Evolutionary conservation across 331 rosid species (phyloP).

Genomic region (Spiraea crenata): DNA sequence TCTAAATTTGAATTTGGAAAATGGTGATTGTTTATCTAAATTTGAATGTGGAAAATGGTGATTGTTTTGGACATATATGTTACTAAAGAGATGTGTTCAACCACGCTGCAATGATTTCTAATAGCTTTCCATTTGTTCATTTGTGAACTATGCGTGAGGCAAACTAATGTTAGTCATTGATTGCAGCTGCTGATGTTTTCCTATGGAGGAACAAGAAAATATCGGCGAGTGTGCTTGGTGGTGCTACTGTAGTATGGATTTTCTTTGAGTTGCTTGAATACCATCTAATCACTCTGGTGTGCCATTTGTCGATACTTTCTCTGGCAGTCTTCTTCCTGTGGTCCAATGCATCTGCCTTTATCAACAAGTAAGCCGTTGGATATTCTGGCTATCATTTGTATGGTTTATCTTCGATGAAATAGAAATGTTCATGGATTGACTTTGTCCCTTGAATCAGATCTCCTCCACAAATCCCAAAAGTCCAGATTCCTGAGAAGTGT

Average conservation of each 20-base stretch:
- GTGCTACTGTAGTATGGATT: slow-evolving; percentile 69
- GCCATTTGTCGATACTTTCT: slow-evolving; percentile 60
- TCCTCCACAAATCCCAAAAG: slow-evolving; percentile 61
- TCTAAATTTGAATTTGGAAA: not conserved
- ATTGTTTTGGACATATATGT: not conserved
- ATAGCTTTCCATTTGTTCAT: not conserved
- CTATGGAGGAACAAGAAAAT: slow-evolving; percentile 81
- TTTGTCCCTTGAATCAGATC: slow-evolving; percentile 41
- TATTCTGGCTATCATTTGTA: not conserved
- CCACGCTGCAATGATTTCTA: not conserved
- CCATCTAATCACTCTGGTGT: slow-evolving; percentile 66
- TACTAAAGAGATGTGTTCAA: not conserved
- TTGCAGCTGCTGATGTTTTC: slow-evolving; percentile 91
- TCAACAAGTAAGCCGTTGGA: slow-evolving; percentile 58
- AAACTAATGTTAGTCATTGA: slow-evolving; percentile 15
- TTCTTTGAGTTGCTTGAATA: slow-evolving; percentile 71
- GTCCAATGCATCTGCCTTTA: slow-evolving; percentile 64
- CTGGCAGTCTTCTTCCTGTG: slow-evolving; percentile 58
- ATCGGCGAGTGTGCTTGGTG: slow-evolving; percentile 62
- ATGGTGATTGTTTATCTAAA: not conserved
- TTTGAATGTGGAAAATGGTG: too few relatives aligned
- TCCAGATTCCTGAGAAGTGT: slow-evolving; percentile 49
- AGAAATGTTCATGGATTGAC: slow-evolving; percentile 9
- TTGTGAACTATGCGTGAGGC: not conserved
- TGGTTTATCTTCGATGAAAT: not conserved